Evolutionary conservation across 257 asterid genomes (phyloP), one percentile per base, ranked within the genome.

Genomic region (Solanum piurae): DNA sequence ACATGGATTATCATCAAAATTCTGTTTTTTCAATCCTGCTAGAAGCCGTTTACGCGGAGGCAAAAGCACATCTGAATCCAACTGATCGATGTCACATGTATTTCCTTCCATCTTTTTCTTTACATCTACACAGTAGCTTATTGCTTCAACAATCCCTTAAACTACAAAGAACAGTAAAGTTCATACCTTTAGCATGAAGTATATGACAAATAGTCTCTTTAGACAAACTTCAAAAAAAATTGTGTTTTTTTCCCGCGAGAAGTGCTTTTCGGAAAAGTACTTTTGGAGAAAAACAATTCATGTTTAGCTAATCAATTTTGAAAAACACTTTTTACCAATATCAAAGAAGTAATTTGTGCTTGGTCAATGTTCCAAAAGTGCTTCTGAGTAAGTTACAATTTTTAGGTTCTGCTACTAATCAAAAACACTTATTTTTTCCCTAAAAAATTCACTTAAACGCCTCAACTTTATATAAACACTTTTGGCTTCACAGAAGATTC

Each of bases 21-120:
- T 94, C 92, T 96, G 98, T 60, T 96, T 93, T 93, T 94, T 96
- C 90, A 95, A 46, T 69, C 95, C 99, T 52, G 98, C 99, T 31
- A 95, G 92, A 85, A 95, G 97, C 46, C 99, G 93, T 90, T 96
- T 96, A 64, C 99, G 93, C 79, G 99, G 99, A 37, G 99, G 99
- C 92, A 96, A 92, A 92, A 91, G 98, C 84, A 96, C 95, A 92
- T 96, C 98, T 62, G 93, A 89, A 84, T 94, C 95, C 92, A 92
- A 93, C 91, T 94, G 92, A 89, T 93, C 90, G 76, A 86, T 88
- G 75, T 92, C 94, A 89, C 94, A 93, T 46, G 89, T 79, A 89
- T 93, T 94, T 31, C 91, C 87, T 87, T 96, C 95, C 96, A 94
- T 94, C 72, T 21, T 74, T 88, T 89, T 92, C 88, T 91, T 93